These are phyloP conservation scores for Albatrellus sp. DNA, from an alignment of 1,284 basidiomycete species.

Conservation along the genomic window DNA sequence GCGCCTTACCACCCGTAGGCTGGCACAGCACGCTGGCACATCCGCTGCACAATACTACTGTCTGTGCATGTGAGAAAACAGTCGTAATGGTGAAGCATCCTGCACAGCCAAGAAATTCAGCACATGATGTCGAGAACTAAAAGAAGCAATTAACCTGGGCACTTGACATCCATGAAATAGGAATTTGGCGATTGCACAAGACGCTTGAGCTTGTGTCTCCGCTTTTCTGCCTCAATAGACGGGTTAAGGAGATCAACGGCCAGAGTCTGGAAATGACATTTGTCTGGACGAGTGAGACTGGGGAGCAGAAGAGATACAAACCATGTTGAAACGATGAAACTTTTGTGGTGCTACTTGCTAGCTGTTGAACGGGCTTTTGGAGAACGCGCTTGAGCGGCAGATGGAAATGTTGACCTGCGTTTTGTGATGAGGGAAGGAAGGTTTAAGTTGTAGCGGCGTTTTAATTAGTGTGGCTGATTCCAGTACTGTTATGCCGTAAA, in stretches of 20 bases:
- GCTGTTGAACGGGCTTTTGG: constrained; percentile 1
- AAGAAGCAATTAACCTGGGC: constrained; percentile 63
- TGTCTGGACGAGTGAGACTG: too few species aligned
- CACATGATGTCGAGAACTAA: background rate
- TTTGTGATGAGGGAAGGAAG: too few species aligned
- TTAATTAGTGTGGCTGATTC: too few species aligned
- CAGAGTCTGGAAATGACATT: constrained; percentile 60
- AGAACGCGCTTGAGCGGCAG: background rate
- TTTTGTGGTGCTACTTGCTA: constrained; percentile 2
- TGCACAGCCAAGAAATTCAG: background rate
- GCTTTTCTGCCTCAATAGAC: constrained; percentile 75
- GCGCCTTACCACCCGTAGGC: constrained; percentile 97
- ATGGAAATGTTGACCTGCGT: background rate
- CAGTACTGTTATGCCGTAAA: too few species aligned
- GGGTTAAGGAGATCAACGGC: constrained; percentile 98
- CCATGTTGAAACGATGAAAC: constrained; percentile 2
- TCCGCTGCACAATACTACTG: constrained; percentile 84
- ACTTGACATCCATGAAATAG: constrained; percentile 99
- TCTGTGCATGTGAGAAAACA: constrained; percentile 92
- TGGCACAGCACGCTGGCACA: constrained; percentile 96
- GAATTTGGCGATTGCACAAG: constrained; percentile 97
- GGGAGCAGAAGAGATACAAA: background rate
- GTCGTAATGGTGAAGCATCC: constrained; percentile 87
- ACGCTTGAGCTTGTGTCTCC: constrained; percentile 98
- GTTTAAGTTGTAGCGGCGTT: too few species aligned